Percentiles rank a stretch among this genome's conserved stretches.
phyloP scores from a whole-genome alignment of 768 basidiomycete genomes.

The Nidularia pulvinata region DNA sequence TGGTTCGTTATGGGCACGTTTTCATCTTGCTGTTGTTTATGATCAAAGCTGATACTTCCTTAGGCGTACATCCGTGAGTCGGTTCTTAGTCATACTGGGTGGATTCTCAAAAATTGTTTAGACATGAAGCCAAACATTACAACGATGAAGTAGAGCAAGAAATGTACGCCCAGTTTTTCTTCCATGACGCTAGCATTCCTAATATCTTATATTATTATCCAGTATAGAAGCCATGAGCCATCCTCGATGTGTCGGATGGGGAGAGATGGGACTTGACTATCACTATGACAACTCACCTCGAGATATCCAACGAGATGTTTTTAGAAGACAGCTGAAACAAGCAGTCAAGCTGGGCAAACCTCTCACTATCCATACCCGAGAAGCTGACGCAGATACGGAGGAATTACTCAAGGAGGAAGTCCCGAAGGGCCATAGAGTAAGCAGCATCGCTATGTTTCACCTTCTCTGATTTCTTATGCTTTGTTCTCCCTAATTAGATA shows the following conservation, averaged over 20 bases:
- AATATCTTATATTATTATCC: not conserved
- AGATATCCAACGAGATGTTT: constrained; percentile 63
- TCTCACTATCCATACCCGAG: constrained; percentile 84
- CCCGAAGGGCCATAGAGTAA: constrained; percentile 66
- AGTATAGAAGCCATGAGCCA: constrained; percentile 78
- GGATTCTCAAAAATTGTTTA: constrained; percentile 14
- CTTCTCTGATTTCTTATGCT: not conserved
- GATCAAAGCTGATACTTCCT: not conserved
- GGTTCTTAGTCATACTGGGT: not conserved
- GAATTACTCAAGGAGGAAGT: constrained; percentile 76
- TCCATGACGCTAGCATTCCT: not conserved
- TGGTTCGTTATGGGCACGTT: constrained; percentile 81
- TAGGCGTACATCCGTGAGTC: constrained; percentile 76
- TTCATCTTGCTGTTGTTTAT: not conserved
- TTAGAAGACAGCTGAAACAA: constrained; percentile 64
- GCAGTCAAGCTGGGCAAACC: constrained; percentile 75
- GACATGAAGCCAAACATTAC: constrained; percentile 75
- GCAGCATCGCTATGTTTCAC: constrained; percentile 2
- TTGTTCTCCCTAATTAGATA: constrained; percentile 40
- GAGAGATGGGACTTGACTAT: constrained; percentile 88
- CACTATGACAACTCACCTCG: constrained; percentile 82
- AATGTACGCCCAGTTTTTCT: constrained; percentile 38
- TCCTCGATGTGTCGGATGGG: constrained; percentile 85
- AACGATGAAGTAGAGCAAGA: constrained; percentile 65
- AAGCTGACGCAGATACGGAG: constrained; percentile 84